phyloP scores from a whole-genome alignment of 2,329 filamentous ascomycete genomes.

The Canariomyces notabilis region DNA sequence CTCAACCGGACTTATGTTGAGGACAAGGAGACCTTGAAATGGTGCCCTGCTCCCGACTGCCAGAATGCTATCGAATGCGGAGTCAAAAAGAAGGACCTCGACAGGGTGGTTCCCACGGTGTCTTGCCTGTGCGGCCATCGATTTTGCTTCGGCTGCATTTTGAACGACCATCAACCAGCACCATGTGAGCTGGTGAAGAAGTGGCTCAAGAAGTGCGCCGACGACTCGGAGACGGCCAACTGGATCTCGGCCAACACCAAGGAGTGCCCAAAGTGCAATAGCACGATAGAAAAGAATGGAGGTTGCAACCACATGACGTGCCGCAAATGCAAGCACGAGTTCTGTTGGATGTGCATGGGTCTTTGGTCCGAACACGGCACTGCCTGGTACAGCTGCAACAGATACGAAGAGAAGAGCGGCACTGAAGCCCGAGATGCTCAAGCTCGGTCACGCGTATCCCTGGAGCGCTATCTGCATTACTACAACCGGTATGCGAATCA shows the following conservation, averaged over 20 bases:
- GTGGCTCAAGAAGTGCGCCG: constrained; percentile 97
- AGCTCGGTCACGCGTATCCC: constrained; percentile 79
- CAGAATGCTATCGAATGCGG: constrained; percentile 85
- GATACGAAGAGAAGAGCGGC: constrained; percentile 94
- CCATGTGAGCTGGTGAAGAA: constrained; percentile 87
- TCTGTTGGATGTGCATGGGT: constrained; percentile 99
- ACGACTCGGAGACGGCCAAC: constrained; percentile 96
- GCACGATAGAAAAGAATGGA: constrained; percentile 98
- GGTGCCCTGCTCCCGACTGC: constrained; percentile 98
- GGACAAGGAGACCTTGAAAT: constrained; percentile 91
- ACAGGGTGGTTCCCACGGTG: constrained; percentile 83
- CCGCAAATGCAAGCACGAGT: constrained; percentile 90
- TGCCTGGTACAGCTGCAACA: constrained; percentile 99
- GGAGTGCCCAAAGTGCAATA: constrained; percentile 92
- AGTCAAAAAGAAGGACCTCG: constrained; percentile 82
- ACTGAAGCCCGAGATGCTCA: constrained; percentile 86
- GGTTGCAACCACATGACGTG: constrained; percentile 99
- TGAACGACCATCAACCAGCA: constrained; percentile 86
- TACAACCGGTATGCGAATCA: constrained; percentile 99
- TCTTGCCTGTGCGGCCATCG: constrained; percentile 76
- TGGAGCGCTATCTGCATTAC: constrained; percentile 97
- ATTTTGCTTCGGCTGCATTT: constrained; percentile 93
- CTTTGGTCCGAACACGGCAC: constrained; percentile 98
- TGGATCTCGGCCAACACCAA: constrained; percentile 99
- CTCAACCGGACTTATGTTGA: constrained; percentile 94